Conservation (phyloP, 495 filamentous ascomycete genomes). For the Penicillium crystallinum region DNA sequence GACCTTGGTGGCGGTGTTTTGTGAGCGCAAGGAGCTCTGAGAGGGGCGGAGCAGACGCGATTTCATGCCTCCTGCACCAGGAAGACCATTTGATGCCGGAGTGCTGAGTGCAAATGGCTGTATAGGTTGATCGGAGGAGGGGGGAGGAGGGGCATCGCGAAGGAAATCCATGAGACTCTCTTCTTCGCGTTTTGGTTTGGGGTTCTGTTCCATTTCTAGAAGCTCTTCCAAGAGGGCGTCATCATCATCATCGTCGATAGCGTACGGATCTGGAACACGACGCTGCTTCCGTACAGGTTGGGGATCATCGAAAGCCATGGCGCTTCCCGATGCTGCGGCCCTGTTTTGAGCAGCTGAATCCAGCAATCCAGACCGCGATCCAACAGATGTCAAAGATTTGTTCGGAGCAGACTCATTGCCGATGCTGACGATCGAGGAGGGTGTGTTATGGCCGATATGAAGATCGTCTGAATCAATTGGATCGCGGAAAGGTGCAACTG, state of each 20-base stretch:
- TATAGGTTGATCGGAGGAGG: constrained; percentile 47
- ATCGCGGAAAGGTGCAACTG: constrained; percentile 76
- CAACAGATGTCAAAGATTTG: constrained; percentile 47
- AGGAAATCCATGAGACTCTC: constrained; percentile 87
- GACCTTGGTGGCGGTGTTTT: constrained; percentile 9
- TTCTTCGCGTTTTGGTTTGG: constrained; percentile 46
- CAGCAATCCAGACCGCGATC: constrained; percentile 56
- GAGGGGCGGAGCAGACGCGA: constrained; percentile 52
- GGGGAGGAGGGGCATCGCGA: constrained; percentile 75
- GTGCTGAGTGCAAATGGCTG: constrained; percentile 28
- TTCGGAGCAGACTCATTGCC: constrained; percentile 38
- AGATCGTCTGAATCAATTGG: constrained; percentile 83
- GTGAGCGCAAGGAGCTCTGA: constrained; percentile 31
- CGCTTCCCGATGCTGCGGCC: constrained; percentile 9
- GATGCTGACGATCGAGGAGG: constrained; percentile 39
- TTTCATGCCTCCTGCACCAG: constrained; percentile 50
- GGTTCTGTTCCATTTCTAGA: constrained; percentile 25
- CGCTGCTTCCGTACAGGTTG: constrained; percentile 58
- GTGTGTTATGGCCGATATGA: constrained; percentile 31
- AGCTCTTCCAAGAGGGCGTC: constrained; percentile 66
- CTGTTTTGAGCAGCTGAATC: constrained; percentile 29
- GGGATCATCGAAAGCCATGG: constrained; percentile 21
- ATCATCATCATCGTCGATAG: constrained; percentile 81
- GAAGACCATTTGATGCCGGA: constrained; percentile 35
- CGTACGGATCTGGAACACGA: constrained; percentile 82